Conservation (phyloP, 495 filamentous ascomycete genomes). For the Annulohypoxylon bovei region DNA sequence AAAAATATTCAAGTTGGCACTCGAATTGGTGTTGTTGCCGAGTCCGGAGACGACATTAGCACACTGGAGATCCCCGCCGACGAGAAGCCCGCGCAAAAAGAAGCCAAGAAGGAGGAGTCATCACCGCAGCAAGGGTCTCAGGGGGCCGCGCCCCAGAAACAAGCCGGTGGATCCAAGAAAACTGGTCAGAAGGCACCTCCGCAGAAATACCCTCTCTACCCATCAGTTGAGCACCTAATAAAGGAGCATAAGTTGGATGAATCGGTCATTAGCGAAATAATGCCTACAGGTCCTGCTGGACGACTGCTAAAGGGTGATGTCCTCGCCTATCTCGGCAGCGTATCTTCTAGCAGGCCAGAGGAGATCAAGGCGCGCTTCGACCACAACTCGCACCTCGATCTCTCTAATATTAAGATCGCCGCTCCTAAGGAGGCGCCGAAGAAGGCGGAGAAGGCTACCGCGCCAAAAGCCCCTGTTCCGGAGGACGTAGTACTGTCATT, state of each 20-base stretch:
- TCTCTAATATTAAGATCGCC: slow-evolving; percentile 90
- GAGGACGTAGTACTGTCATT: slow-evolving; percentile 68
- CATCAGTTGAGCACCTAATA: slow-evolving; percentile 84
- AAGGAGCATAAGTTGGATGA: slow-evolving; percentile 77
- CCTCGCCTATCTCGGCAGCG: slow-evolving; percentile 84
- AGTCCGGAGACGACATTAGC: slow-evolving; percentile 76
- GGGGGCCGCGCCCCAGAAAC: slow-evolving; percentile 26
- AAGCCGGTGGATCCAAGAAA: slow-evolving; percentile 31
- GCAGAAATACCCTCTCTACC: slow-evolving; percentile 82
- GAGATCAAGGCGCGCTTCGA: slow-evolving; percentile 72
- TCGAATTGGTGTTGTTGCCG: slow-evolving; percentile 80
- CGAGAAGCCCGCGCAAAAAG: slow-evolving; percentile 51
- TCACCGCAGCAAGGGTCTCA: slow-evolving; percentile 42
- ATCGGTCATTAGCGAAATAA: slow-evolving; percentile 80
- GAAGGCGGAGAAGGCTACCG: slow-evolving; percentile 56
- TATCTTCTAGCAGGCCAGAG: slow-evolving; percentile 74
- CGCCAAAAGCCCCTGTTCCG: slow-evolving; percentile 53
- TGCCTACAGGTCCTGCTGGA: slow-evolving; percentile 85
- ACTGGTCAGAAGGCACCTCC: slow-evolving; percentile 42
- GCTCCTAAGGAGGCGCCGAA: slow-evolving; percentile 65
- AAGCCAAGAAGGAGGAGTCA: slow-evolving; percentile 50
- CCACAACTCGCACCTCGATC: slow-evolving; percentile 84
- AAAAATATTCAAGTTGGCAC: slow-evolving; percentile 77
- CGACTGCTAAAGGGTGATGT: slow-evolving; percentile 96
- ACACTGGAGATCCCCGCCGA: slow-evolving; percentile 74